Base-by-base conservation (phyloP, 805 yeast species). In the Yarrowia divulgata region DNA sequence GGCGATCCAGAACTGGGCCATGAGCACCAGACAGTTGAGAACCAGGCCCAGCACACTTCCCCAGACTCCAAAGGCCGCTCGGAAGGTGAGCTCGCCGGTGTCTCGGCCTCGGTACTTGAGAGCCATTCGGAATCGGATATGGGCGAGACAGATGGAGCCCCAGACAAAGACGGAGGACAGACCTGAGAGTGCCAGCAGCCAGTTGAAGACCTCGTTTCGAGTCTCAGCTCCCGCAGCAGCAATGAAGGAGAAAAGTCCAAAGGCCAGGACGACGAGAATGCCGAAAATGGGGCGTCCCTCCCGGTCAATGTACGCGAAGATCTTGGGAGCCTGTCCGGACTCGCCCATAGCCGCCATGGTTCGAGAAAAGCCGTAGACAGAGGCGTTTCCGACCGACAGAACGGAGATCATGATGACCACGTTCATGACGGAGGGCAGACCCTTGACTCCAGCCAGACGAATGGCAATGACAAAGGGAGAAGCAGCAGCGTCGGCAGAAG, bases 381-480 rank as follows among this genome's bases (percentile, higher is more conserved):
- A 45, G 29, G 49, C 49, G 49, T 45, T 45, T 18, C 49, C 49
- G 16, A 45, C 49, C 5, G 49, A 45, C 16, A 45, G 32, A 10
- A 45, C 49, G 7, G 49, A 18, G 5, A 45, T 45, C 49, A 45
- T 45, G 29, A 45, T 45, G 14, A 45, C 49, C 29, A 45, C 60
- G 60, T 54, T 54, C 60, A 54, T 54, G 14, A 54, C 60, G 8
- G 60, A 54, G 12, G 60, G 60, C 5, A 54, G 60, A 8, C 60
- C 60, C 34, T 54, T 54, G 34, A 54, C 45, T 14, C 60, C 60
- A 1, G 60, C 60, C 2, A 54, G 45, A 8, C 60, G 45, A 8
- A 54, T 54, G 14, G 60, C 60, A 78, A 90, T 86, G 64, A 90
- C 94, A 73, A 88, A 86, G 8, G 93, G 93, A 14, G 91, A 87